Base-by-base conservation (phyloP, 1,284 basidiomycete genomes). In the Cerioporus squamosus region DNA sequence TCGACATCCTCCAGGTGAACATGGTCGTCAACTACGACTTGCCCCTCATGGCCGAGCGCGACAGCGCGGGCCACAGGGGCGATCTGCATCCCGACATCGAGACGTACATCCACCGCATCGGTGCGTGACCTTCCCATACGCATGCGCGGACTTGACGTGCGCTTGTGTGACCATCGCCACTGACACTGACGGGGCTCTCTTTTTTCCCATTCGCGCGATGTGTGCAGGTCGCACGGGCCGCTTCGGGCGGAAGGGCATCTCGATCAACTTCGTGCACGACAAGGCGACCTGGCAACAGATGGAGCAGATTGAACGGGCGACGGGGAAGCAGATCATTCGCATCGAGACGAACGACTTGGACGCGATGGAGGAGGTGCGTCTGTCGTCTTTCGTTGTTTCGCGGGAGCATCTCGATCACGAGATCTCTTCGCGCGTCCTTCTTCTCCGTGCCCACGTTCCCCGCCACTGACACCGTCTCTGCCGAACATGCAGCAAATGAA, bases 1-100 rank as follows among this genome's bases (percentile, higher is more conserved):
- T 99, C 79, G 97, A 99, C 72, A 98, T 99, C 69, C 83, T 95
- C 64, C 97, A 98, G 79, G 97, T 99, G 65, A 99, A 98, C 79
- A 95, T 98, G 93, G 95, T 97, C 20, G 93, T 97, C 71, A 98
- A 99, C 79, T 99, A 99, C 73, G 97, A 99, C 74, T 84, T 99
- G 51, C 97, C 97, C 0, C 80, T 94, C 65, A 84, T 94, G 78
- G 87, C 85, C 68, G 88, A 91, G 68, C 83, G 87, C 17, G 79
- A 81, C 54, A 79, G 78, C 26, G 45, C 44, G 64, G 66, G 70
- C 2, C 70, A 71, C 60, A 67, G 71, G 33, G 70, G 70, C 24
- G 86, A 87, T 64, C 78, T 77, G 45, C 77, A 74, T 63, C 94
- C 95, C 0, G 97, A 99, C 74, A 81, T 96, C 31, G 97, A 99